These are phyloP conservation scores for Clarireedia paspali DNA, from an alignment of 2,329 filamentous ascomycete genomes.

Conservation along the genomic window DNA sequence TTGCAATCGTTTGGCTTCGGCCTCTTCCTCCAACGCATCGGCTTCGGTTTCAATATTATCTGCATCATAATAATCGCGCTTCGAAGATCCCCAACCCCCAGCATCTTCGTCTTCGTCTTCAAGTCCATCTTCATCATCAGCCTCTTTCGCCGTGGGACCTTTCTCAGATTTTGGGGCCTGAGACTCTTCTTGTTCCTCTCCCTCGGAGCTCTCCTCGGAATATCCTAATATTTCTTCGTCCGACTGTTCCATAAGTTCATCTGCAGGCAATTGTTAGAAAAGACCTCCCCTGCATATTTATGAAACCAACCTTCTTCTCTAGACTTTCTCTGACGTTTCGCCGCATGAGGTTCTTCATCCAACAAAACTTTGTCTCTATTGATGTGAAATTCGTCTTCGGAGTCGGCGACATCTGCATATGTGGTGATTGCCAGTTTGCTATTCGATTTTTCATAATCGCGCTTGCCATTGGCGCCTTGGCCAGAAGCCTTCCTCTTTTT, in stretches of 20 bases:
- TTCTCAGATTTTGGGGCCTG: slow-evolving; percentile 4
- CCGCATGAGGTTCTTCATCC: slow-evolving; percentile 64
- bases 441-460: slow-evolving; percentile 22
- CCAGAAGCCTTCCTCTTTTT: slow-evolving; percentile 11
- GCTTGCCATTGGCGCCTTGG: not conserved
- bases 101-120: slow-evolving; percentile 50
- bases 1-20: slow-evolving; percentile 79
- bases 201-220: slow-evolving; percentile 36
- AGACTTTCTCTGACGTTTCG: slow-evolving; percentile 66
- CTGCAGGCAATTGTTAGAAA: slow-evolving; percentile 24
- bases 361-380: slow-evolving; percentile 81
- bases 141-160: slow-evolving; percentile 43
- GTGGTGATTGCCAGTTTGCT: slow-evolving; percentile 33
- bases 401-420: slow-evolving; percentile 83
- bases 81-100: slow-evolving; percentile 80
- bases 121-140: slow-evolving; percentile 44
- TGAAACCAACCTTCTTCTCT: slow-evolving; percentile 52
- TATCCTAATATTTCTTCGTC: slow-evolving; percentile 54
- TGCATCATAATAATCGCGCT: slow-evolving; percentile 87
- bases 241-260: slow-evolving; percentile 49
- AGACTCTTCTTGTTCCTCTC: slow-evolving; percentile 28
- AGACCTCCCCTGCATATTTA: not conserved
- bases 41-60: slow-evolving; percentile 61
- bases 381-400: slow-evolving; percentile 87
- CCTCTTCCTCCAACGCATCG: slow-evolving; percentile 82